phyloP scores from a whole-genome alignment of 768 basidiomycete species.

The Pholiota conissans region DNA sequence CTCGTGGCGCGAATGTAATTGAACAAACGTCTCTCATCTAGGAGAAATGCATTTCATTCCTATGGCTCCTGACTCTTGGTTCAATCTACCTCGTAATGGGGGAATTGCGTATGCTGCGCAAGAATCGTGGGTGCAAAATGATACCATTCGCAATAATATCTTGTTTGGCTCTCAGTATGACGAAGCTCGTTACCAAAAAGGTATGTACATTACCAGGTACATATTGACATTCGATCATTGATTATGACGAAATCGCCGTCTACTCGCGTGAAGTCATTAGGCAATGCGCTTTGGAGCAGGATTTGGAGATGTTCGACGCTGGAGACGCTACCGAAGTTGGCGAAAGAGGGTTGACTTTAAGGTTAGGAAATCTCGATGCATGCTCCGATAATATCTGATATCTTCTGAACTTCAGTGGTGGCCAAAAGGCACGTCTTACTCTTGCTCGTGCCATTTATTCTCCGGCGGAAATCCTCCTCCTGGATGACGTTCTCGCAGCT shows the following conservation, averaged over 20 bases:
- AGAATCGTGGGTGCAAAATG: slow-evolving; percentile 7
- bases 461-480: slow-evolving; percentile 55
- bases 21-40: not conserved
- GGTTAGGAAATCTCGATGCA: not conserved
- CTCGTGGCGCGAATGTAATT: not conserved
- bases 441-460: slow-evolving; percentile 49
- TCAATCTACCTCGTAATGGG: slow-evolving; percentile 5
- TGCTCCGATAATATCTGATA: not conserved
- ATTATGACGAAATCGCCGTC: no score
- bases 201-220: no score
- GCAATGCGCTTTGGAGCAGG: slow-evolving; percentile 2
- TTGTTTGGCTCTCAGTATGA: slow-evolving; percentile 5
- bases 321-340: slow-evolving; percentile 6
- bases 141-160: slow-evolving; percentile 3
- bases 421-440: slow-evolving; percentile 45
- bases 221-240: no score
- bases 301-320: not conserved
- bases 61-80: not conserved
- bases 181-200: slow-evolving; percentile 4
- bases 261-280: no score
- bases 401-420: slow-evolving; percentile 28
- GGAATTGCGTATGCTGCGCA: slow-evolving; percentile 6
- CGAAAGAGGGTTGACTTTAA: slow-evolving; percentile 3
- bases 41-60: slow-evolving; percentile 5
- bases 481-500: slow-evolving; percentile 77